These are phyloP conservation scores for Podospora pseudoanserina DNA, from an alignment of 495 filamentous ascomycete species.

Conservation along the genomic window DNA sequence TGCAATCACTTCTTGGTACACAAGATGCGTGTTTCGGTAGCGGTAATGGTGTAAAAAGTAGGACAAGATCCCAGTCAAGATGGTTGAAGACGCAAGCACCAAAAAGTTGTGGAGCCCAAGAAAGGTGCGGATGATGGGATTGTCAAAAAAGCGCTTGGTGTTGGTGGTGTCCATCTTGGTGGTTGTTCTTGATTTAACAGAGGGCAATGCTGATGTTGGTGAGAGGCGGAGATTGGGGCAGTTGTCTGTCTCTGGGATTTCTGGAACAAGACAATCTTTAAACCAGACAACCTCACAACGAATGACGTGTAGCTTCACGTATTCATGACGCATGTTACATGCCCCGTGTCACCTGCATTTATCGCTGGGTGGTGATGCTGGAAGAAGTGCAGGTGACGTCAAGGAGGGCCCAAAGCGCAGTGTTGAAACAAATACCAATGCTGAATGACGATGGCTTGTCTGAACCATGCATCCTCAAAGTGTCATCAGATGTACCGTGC, in stretches of 20 bases:
- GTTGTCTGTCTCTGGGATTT: background rate
- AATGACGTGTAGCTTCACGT: background rate
- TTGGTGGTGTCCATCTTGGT: slow-evolving; percentile 15
- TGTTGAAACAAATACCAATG: background rate
- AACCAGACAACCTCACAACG: background rate
- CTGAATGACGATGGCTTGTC: background rate
- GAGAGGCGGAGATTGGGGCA: background rate
- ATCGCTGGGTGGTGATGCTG: background rate
- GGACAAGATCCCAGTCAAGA: slow-evolving; percentile 27
- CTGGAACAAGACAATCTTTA: background rate
- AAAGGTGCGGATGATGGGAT: slow-evolving; percentile 17
- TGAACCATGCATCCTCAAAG: background rate
- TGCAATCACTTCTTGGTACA: slow-evolving; percentile 28
- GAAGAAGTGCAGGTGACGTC: background rate
- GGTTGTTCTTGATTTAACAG: background rate
- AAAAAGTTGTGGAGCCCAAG: slow-evolving; percentile 25
- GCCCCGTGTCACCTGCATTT: background rate
- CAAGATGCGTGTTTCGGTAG: slow-evolving; percentile 20
- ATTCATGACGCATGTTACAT: background rate
- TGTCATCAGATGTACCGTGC: background rate
- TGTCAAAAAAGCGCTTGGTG: slow-evolving; percentile 10
- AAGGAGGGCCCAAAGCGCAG: slow-evolving; percentile 1
- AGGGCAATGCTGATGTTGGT: background rate
- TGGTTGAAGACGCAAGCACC: slow-evolving; percentile 27
- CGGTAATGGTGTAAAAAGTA: slow-evolving; percentile 23